Base-by-base conservation (phyloP, 345 rosid species). In the Ceriops decandra region DNA sequence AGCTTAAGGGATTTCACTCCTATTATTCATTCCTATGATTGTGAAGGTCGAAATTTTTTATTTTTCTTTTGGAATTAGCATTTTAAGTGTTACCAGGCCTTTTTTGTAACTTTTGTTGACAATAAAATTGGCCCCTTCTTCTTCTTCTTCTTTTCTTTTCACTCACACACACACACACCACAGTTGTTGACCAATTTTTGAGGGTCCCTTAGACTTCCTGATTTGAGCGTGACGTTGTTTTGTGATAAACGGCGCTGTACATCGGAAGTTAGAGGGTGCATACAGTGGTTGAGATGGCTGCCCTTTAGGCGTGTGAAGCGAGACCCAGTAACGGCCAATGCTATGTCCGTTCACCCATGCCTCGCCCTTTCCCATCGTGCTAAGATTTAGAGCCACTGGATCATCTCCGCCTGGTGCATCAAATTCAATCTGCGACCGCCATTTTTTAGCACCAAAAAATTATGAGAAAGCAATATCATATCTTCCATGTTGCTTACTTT, bases 261-360 rank as follows among this genome's bases (percentile, higher is more conserved):
- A 19, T 7, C 4, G 6, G 32, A 0, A 8, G 16, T 7, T 20
- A 31, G 31, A 15, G 57, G 33, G 46, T 22, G 58, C 73, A 31
- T 27, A 49, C 69, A 57, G 33, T 5, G 65, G 5, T 49, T 57
- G 69, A 16, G 77, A 63, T 42, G 72, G 65, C 15, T 56, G 61
- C 19, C 65, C 63, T 22, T 57, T 74, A 35, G 60, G 6, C 8
- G 69, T 72, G 30, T 57, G 64, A 31, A 64, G 64, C 7, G 75
- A 64, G 49, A 49, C 30, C 75, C 75, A 72, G 28, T 57, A 72
- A 16, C 75, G 75, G 51, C 75, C 75, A 22, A 72, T 72, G 64
- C 69, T 46, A 32, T 31, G 51, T 9, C 75, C 75, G 24, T 72
- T 72, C 26, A 72, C 59, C 75, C 75, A 72, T 19, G 64, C 75